A percentile compares a stretch with the other conserved stretches of the same genome.
Evolutionary conservation across 1,284 basidiomycete species (phyloP).

Genomic region (Cystobasidiaceae sp.): DNA sequence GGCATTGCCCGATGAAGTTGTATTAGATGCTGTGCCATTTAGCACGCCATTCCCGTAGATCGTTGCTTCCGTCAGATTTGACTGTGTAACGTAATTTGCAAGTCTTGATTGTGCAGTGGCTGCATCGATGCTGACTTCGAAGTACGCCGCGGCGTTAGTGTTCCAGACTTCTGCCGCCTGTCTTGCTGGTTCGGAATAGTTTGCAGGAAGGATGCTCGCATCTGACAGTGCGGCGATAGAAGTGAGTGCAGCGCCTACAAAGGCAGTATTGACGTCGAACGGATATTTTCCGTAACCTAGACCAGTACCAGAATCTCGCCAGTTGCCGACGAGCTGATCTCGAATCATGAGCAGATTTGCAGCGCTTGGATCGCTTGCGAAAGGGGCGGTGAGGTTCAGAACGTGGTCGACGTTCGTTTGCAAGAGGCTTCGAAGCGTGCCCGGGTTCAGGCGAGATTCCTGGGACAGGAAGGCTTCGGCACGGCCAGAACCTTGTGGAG

Average conservation of each 20-base stretch:
- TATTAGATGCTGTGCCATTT: not conserved
- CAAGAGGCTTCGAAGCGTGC: constrained; percentile 48
- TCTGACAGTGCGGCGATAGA: constrained; percentile 49
- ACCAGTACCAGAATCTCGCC: constrained; percentile 54
- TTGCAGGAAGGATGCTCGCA: constrained; percentile 46
- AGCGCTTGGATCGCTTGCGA: constrained; percentile 44
- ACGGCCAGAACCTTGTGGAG: constrained; percentile 43
- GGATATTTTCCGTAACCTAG: constrained; percentile 53
- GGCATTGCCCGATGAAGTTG: too few species aligned
- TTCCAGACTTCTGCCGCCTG: constrained; percentile 50
- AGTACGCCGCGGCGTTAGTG: constrained; percentile 48
- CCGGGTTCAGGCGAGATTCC: constrained; percentile 48
- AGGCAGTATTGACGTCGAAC: constrained; percentile 53
- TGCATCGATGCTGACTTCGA: constrained; percentile 49
- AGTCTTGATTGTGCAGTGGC: constrained; percentile 47
- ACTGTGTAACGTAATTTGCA: constrained; percentile 49
- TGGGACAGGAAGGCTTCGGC: constrained; percentile 43
- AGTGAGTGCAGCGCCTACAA: constrained; percentile 53
- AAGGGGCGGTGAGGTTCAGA: constrained; percentile 46
- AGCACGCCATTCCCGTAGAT: constrained; percentile 37
- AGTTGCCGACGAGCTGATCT: constrained; percentile 51
- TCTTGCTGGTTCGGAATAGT: constrained; percentile 45
- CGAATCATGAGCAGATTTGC: constrained; percentile 47
- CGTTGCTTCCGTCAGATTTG: constrained; percentile 47
- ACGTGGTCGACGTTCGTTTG: constrained; percentile 46